A percentile compares a stretch with the other conserved stretches of the same genome.
Conservation (phyloP, 441 rosid genomes). For the Eruca vesicaria region DNA sequence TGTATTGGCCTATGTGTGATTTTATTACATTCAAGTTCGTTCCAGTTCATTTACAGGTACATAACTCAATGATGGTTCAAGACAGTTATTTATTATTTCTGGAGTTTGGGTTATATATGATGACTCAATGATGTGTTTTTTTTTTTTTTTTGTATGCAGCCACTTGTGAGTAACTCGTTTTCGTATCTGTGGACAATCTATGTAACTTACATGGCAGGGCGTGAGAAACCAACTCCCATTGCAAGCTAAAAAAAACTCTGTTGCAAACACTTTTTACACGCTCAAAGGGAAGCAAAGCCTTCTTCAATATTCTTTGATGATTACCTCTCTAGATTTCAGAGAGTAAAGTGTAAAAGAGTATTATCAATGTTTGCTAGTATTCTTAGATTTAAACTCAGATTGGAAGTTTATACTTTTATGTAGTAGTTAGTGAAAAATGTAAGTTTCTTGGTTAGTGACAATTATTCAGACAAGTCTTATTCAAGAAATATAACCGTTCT, state of each 20-base stretch:
- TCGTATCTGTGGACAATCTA: background rate
- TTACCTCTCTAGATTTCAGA: background rate
- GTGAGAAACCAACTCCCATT: background rate
- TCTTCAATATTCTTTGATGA: background rate
- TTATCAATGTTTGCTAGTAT: too few species aligned
- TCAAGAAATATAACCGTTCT: too few species aligned
- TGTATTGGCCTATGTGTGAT: background rate
- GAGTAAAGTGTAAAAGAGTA: background rate
- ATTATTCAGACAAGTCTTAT: background rate
- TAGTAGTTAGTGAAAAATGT: constrained; percentile 1
- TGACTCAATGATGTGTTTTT: background rate
- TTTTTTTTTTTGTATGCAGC: background rate
- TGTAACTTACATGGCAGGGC: background rate
- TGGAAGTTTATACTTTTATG: background rate
- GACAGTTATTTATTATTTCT: background rate
- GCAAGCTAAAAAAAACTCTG: background rate
- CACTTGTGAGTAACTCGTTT: background rate
- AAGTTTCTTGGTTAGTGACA: background rate
- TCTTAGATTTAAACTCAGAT: too few species aligned
- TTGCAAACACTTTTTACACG: background rate
- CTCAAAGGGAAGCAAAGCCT: background rate
- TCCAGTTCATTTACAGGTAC: background rate
- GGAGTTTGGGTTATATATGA: background rate
- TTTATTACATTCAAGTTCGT: background rate
- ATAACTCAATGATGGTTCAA: background rate